Evolutionary conservation across 2,329 filamentous ascomycete genomes (phyloP), one percentile per base, ranked within the genome.

Genomic region (Xenoacremonium recifei): DNA sequence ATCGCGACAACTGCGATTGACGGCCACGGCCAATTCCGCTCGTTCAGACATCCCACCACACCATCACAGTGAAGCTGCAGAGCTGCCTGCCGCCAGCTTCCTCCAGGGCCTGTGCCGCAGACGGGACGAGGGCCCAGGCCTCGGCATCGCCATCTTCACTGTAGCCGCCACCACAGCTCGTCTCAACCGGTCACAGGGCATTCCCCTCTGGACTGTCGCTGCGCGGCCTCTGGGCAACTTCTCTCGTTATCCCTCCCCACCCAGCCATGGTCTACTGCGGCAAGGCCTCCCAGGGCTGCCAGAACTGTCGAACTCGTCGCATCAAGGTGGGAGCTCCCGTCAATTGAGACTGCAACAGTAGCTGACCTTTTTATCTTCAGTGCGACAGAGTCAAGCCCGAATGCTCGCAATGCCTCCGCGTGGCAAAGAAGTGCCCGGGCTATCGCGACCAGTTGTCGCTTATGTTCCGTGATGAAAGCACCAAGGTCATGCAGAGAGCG

Each of bases 381-480:
- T 85, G 81, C 63, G 80, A 84, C 60, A 80, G 79, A 57, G 69
- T 72, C 35, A 70, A 68, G 30, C 80, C 81, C 5, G 71, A 77
- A 54, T 85, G 81, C 55, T 78, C 78, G 18, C 80, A 84, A 68
- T 84, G 81, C 57, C 66, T 75, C 33, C 77, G 79, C 30, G 73
- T 79, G 34, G 72, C 73, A 54, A 79, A 80, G 60, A 72, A 68
- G 53, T 85, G 81, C 51, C 78, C 80, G 16, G 81, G 81, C 6
- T 84, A 85, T 54, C 72, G 81, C 50, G 80, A 84, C 49, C 77
- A 82, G 59, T 64, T 84, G 23, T 80, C 79, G 21, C 67, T 84
- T 43, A 77, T 84, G 73, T 85, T 85, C 58, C 77, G 80, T 27
- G 80, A 85, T 64, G 80, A 85, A 63, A 84, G 77, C 53, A 76